Percentiles rank a stretch among this genome's conserved stretches.
phyloP scores from a whole-genome alignment of 352 stramenopile species.

The Blastocystis sp. region DNA sequence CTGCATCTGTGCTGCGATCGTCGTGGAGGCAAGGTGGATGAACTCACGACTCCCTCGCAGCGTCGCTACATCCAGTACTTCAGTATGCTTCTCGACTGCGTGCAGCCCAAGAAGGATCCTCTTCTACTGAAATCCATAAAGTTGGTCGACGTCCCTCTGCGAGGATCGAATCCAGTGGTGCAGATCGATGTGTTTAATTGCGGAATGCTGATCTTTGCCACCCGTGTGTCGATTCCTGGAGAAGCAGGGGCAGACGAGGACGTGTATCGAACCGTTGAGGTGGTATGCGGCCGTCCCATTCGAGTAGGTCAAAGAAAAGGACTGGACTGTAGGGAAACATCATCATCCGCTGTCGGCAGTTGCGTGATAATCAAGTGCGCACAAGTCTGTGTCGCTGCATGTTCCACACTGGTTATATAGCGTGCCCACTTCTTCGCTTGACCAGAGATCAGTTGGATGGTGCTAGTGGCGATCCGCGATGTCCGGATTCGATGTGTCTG shows the following conservation, averaged over 20 bases:
- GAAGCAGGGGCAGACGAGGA: background rate
- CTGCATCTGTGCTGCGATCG: constrained; percentile 40
- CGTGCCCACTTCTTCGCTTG: background rate
- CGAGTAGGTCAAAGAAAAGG: background rate
- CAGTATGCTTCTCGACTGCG: constrained; percentile 31
- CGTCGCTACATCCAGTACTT: constrained; percentile 57
- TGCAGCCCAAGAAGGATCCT: background rate
- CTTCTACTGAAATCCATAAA: background rate
- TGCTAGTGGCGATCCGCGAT: background rate
- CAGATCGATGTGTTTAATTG: constrained; percentile 49
- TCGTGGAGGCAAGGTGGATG: constrained; percentile 4
- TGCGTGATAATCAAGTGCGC: background rate
- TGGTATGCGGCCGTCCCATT: background rate
- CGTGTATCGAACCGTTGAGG: background rate
- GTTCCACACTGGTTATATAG: constrained; percentile 50
- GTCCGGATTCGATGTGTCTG: constrained; percentile 9
- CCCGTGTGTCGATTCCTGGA: background rate
- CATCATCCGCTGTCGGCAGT: background rate
- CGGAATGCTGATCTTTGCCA: constrained; percentile 27
- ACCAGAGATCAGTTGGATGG: constrained; percentile 50
- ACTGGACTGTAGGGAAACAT: constrained; percentile 31
- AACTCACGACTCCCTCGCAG: constrained; percentile 36
- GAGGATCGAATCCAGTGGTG: background rate
- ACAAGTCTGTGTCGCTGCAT: constrained; percentile 49
- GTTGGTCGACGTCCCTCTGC: background rate